Conservation (phyloP, 257 asterid genomes). For the Penstemon eatonii region DNA sequence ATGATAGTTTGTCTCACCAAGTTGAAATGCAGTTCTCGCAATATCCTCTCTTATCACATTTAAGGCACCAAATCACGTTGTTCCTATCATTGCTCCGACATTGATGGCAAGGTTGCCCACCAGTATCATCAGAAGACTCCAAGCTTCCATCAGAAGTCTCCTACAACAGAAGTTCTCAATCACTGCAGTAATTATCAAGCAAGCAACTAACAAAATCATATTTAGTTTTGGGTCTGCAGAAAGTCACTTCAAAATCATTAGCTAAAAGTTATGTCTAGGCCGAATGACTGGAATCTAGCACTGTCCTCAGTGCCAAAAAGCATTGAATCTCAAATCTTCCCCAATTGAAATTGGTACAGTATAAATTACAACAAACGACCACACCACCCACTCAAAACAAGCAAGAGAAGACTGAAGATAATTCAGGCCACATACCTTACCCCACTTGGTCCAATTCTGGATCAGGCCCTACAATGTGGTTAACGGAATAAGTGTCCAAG, state of each 20-base stretch:
- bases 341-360: background rate
- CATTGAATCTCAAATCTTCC: background rate
- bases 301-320: background rate
- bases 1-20: constrained; percentile 56
- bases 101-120: constrained; percentile 93
- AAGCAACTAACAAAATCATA: constrained; percentile 24
- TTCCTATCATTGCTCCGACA: constrained; percentile 66
- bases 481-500: background rate
- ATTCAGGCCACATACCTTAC: background rate
- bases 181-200: constrained; percentile 11
- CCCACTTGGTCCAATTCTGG: constrained; percentile 3
- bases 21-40: constrained; percentile 87
- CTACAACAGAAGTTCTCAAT: constrained; percentile 36
- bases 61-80: constrained; percentile 78
- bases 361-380: constrained; percentile 9
- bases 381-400: background rate
- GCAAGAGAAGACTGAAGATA: background rate
- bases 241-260: constrained; percentile 21
- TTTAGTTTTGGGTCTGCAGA: constrained; percentile 12
- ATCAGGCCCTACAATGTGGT: background rate
- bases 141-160: constrained; percentile 77
- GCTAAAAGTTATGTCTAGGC: constrained; percentile 4
- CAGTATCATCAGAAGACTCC: constrained; percentile 78
- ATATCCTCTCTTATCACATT: constrained; percentile 89
- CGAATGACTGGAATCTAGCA: constrained; percentile 9